Evolutionary conservation across 2,329 filamentous ascomycete genomes (phyloP).

Genomic region (Macroventuria anomochaeta): DNA sequence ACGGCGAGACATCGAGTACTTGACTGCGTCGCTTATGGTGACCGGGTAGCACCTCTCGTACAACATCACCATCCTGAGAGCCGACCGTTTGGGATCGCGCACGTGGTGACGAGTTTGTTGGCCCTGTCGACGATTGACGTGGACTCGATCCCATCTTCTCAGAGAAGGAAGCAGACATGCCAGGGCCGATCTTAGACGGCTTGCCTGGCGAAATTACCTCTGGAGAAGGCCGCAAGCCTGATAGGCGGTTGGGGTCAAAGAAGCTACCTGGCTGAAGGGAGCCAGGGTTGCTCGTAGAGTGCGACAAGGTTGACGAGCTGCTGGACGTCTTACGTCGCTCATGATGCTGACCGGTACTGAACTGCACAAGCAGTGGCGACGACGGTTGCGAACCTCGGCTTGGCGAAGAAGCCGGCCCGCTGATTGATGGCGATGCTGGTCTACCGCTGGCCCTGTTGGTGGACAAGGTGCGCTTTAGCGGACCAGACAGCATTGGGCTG

Average conservation of each 20-base stretch:
- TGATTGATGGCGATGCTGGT: constrained; percentile 85
- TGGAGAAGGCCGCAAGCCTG: constrained; percentile 59
- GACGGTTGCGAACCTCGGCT: constrained; percentile 84
- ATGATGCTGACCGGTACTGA: constrained; percentile 81
- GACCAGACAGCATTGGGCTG: constrained; percentile 80
- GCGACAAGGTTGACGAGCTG: constrained; percentile 82
- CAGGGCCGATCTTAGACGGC: constrained; percentile 50
- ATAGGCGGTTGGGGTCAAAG: constrained; percentile 72
- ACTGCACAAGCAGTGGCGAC: constrained; percentile 93
- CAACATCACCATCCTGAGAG: constrained; percentile 86
- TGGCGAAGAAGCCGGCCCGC: constrained; percentile 83
- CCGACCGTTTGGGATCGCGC: constrained; percentile 91
- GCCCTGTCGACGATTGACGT: constrained; percentile 39
- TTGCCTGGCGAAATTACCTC: constrained; percentile 63
- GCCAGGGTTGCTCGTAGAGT: constrained; percentile 67
- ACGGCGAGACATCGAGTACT: constrained; percentile 94
- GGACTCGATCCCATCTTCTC: constrained; percentile 46
- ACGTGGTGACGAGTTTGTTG: constrained; percentile 60
- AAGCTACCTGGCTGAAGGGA: constrained; percentile 74
- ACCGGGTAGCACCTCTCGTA: constrained; percentile 66
- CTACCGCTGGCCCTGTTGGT: constrained; percentile 75
- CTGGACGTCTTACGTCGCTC: constrained; percentile 93
- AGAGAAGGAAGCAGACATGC: constrained; percentile 55
- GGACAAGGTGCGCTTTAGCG: constrained; percentile 81
- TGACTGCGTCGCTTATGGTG: constrained; percentile 93